Percentiles rank a stretch among this genome's conserved stretches.
These are phyloP conservation scores for Anthracocystis setariae DNA, from an alignment of 1,284 basidiomycete genomes.

Conservation along the genomic window DNA sequence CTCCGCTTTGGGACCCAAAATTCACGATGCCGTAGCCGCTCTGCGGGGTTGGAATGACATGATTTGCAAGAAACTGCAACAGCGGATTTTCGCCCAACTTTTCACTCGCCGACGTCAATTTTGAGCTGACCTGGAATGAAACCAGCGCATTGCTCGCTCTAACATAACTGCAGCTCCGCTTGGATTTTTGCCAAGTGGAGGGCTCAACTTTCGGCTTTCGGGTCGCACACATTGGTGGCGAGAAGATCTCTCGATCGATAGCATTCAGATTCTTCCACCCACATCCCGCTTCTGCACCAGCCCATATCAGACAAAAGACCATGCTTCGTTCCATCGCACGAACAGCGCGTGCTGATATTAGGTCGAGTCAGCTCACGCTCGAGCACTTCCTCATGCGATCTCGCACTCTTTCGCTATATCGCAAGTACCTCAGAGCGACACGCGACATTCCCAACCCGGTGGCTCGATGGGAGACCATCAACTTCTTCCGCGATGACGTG, in stretches of 20 bases:
- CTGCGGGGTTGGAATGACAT: conserved; percentile 5
- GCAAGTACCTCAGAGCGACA: conserved; percentile 54
- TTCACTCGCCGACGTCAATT: background rate
- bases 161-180: too few species aligned
- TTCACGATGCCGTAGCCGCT: too few species aligned
- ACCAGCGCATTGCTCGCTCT: too few species aligned
- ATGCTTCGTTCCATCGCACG: conserved; percentile 19
- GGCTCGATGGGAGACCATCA: conserved; percentile 58
- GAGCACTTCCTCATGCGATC: conserved; percentile 55
- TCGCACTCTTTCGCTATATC: conserved; percentile 48
- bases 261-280: too few species aligned
- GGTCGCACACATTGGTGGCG: conserved; percentile 6
- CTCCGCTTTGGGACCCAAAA: too few species aligned
- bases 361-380: conserved; percentile 45
- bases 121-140: too few species aligned
- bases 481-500: conserved; percentile 50
- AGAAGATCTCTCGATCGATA: conserved; percentile 9
- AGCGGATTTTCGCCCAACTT: background rate
- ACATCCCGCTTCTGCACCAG: too few species aligned
- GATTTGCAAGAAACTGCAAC: background rate
- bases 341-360: conserved; percentile 32
- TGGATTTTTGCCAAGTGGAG: conserved; percentile 3
- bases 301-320: conserved; percentile 1
- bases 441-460: conserved; percentile 57
- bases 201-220: conserved; percentile 14